phyloP scores from a whole-genome alignment of 1,139 yeast species.

The Geotrichum fermentans region DNA sequence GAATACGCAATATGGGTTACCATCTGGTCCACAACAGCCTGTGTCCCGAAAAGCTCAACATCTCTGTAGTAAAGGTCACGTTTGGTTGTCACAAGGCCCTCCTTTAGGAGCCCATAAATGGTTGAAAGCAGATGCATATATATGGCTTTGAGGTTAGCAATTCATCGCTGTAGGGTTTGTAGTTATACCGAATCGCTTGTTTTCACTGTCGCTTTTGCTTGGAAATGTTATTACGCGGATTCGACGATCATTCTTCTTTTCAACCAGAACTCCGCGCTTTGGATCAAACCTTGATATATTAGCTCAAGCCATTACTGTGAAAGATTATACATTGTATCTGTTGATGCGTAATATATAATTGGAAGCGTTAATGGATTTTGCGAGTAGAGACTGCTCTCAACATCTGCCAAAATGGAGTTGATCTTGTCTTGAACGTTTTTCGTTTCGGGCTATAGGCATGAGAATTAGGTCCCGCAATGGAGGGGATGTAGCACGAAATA shows the following conservation, averaged over 20 bases:
- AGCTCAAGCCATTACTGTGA: neutral
- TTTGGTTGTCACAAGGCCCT: conserved; percentile 39
- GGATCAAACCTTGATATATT: conserved; percentile 4
- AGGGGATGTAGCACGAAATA: neutral
- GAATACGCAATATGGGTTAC: conserved; percentile 37
- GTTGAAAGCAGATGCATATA: conserved; percentile 22
- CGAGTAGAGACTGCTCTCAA: neutral
- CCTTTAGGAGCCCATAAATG: conserved; percentile 20
- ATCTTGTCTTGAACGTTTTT: neutral
- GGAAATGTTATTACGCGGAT: conserved; percentile 4
- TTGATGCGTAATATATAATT: neutral
- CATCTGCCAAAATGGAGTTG: conserved; percentile 5
- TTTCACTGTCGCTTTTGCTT: neutral
- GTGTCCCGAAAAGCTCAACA: conserved; percentile 51
- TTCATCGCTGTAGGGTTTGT: neutral
- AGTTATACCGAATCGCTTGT: conserved; percentile 13
- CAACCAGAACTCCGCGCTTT: conserved; percentile 1
- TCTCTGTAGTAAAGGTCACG: conserved; percentile 66
- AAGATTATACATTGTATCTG: neutral
- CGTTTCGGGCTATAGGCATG: neutral
- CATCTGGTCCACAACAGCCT: conserved; percentile 43
- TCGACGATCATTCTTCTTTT: neutral
- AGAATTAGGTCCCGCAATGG: neutral
- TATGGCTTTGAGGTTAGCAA: conserved; percentile 7
- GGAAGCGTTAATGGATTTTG: neutral